Percentiles rank a stretch among this genome's conserved stretches.
phyloP scores from a whole-genome alignment of 2,329 filamentous ascomycete species.

The Triangularia verruculosa region DNA sequence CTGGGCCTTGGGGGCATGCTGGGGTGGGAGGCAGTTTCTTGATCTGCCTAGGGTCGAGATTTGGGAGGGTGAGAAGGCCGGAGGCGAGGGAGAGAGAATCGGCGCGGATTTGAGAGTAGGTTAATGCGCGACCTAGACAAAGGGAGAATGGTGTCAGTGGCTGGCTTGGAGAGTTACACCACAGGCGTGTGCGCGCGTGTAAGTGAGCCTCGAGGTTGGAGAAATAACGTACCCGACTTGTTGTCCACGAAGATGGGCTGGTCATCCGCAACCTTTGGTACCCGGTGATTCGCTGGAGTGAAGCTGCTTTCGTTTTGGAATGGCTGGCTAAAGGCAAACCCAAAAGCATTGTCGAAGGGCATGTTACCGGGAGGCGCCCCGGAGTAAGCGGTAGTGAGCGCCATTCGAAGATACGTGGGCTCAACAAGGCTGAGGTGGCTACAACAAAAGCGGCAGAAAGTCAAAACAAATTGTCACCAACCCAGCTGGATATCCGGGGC shows the following conservation, averaged over 20 bases:
- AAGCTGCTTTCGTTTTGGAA: slow-evolving; percentile 34
- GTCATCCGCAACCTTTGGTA: slow-evolving; percentile 34
- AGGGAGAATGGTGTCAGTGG: background rate
- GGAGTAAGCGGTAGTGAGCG: slow-evolving; percentile 18
- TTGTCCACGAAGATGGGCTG: slow-evolving; percentile 41
- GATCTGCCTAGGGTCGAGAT: slow-evolving; percentile 34
- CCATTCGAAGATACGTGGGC: background rate
- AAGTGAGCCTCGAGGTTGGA: background rate
- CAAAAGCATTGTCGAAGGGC: slow-evolving; percentile 34
- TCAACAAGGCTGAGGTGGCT: background rate
- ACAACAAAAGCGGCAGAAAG: background rate
- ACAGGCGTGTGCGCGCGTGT: background rate
- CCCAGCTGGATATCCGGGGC: background rate
- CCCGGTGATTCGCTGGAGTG: slow-evolving; percentile 30
- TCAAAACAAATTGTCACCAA: background rate
- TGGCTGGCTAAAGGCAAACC: slow-evolving; percentile 39
- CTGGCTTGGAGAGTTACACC: background rate
- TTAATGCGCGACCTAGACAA: slow-evolving; percentile 36
- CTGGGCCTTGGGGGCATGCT: slow-evolving; percentile 35
- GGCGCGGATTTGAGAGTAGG: slow-evolving; percentile 32
- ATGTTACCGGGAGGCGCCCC: slow-evolving; percentile 26
- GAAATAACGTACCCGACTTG: slow-evolving; percentile 34
- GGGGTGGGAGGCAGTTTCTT: slow-evolving; percentile 39
- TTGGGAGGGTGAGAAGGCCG: slow-evolving; percentile 34
- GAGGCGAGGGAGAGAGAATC: slow-evolving; percentile 38